Conservation (phyloP, 2,329 filamentous ascomycete species). For the Phyllosticta paracitricarpa region DNA sequence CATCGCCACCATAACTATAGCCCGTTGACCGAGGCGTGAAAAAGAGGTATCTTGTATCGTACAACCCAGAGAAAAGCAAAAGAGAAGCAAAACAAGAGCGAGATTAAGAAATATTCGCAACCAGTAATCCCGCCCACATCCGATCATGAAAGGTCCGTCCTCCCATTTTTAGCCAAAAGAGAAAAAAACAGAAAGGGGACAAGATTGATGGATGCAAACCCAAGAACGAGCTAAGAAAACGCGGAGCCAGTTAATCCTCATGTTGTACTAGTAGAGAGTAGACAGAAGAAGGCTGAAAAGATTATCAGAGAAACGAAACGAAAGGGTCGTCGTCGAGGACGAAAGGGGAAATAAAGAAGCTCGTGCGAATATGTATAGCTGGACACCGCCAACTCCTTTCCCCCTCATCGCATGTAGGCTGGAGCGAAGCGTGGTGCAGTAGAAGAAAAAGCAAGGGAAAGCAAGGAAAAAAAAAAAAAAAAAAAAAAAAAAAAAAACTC, state of each 20-base stretch:
- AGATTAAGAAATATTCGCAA: not conserved
- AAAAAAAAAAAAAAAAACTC: not conserved
- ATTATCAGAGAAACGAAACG: not conserved
- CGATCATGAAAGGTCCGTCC: not conserved
- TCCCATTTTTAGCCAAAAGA: not conserved
- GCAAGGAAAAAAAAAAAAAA: not conserved
- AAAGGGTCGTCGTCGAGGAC: not conserved
- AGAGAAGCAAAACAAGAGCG: not conserved
- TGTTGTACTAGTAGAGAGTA: not conserved
- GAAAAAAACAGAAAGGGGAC: not conserved
- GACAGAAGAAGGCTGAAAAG: not conserved
- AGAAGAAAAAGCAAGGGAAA: not conserved
- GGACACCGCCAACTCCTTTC: no score
- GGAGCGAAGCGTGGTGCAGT: not conserved
- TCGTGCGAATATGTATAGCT: constrained; percentile 4
- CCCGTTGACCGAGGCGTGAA: not conserved
- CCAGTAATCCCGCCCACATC: not conserved
- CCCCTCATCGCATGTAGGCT: not conserved
- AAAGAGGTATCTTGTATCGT: not conserved
- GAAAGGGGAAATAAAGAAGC: constrained; percentile 7
- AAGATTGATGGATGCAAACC: not conserved
- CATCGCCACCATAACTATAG: not conserved
- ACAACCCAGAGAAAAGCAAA: not conserved
- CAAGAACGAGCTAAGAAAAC: not conserved
- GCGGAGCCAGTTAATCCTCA: not conserved